These are phyloP conservation scores for Vaccinium vitisidaea DNA, from an alignment of 148 eudicot genomes.

Conservation along the genomic window DNA sequence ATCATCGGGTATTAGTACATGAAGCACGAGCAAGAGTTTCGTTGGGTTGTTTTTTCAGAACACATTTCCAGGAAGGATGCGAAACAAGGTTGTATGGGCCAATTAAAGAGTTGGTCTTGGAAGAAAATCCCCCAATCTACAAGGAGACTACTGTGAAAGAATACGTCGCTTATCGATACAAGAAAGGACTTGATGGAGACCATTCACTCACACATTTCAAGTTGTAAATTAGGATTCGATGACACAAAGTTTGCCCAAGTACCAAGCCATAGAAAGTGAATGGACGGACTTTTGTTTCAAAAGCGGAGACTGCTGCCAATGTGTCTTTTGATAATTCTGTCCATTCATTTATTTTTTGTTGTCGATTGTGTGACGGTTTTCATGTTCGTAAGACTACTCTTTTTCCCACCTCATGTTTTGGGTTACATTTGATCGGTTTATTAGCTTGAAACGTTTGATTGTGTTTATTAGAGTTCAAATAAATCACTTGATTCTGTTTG, in stretches of 20 bases:
- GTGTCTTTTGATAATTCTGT: neutral
- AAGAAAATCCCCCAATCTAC: slow-evolving; percentile 5
- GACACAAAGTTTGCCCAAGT: neutral
- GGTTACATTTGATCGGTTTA: neutral
- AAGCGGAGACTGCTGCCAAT: neutral
- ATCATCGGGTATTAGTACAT: slow-evolving; percentile 44
- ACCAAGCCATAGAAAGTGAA: neutral
- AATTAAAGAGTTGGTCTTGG: slow-evolving; percentile 37
- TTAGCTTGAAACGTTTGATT: no score
- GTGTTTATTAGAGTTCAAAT: no score
- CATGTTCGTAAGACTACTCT: neutral
- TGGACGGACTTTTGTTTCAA: neutral
- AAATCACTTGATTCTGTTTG: no score
- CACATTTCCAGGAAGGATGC: slow-evolving; percentile 9
- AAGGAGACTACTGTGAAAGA: neutral
- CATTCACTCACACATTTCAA: slow-evolving; percentile 20
- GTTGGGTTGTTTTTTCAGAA: slow-evolving; percentile 49
- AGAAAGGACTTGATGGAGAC: slow-evolving; percentile 10
- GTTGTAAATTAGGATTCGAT: slow-evolving; percentile 5
- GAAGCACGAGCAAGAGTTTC: slow-evolving; percentile 53
- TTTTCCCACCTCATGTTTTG: no score
- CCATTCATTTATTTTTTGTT: neutral
- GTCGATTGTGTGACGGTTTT: neutral
- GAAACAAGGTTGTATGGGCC: slow-evolving; percentile 42
- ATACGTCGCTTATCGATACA: neutral